These are phyloP conservation scores for Capsella bursapastoris DNA, from an alignment of 345 rosid genomes.

Conservation along the genomic window DNA sequence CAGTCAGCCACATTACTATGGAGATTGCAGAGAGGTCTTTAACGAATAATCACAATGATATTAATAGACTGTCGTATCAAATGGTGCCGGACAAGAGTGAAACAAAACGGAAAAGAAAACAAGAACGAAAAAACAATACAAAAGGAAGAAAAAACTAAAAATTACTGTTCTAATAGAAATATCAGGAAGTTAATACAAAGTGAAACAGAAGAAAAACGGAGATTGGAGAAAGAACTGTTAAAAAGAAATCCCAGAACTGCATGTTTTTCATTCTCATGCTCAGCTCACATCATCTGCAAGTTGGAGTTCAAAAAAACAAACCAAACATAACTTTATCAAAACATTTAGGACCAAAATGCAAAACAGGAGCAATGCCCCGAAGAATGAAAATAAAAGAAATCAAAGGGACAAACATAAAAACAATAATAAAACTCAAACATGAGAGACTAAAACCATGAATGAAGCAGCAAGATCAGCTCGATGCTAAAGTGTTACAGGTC, in stretches of 20 bases:
- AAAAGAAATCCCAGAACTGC: constrained; percentile 40
- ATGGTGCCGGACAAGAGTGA: constrained; percentile 3
- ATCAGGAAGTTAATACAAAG: constrained; percentile 17
- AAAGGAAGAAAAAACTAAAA: not conserved
- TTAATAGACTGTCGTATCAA: not conserved
- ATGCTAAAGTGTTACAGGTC: constrained; percentile 4
- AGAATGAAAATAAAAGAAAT: constrained; percentile 23
- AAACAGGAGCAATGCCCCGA: constrained; percentile 5
- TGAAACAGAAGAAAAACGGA: constrained; percentile 18
- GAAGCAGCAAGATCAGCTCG: constrained; percentile 5
- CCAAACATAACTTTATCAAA: constrained; percentile 36
- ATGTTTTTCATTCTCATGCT: constrained; percentile 54
- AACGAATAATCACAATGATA: constrained; percentile 18
- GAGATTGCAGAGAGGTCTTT: constrained; percentile 2
- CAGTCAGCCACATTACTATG: not conserved
- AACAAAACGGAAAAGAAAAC: not conserved
- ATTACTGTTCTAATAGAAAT: not conserved
- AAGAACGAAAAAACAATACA: not conserved
- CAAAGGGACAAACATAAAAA: constrained; percentile 24
- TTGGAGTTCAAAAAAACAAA: constrained; percentile 49
- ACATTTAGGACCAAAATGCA: not conserved
- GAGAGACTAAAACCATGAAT: constrained; percentile 16
- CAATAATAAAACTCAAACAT: not conserved
- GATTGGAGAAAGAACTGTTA: constrained; percentile 19
- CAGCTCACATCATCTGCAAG: constrained; percentile 66